Conservation (phyloP, 2,329 filamentous ascomycete genomes). For the Diaporthe citri region DNA sequence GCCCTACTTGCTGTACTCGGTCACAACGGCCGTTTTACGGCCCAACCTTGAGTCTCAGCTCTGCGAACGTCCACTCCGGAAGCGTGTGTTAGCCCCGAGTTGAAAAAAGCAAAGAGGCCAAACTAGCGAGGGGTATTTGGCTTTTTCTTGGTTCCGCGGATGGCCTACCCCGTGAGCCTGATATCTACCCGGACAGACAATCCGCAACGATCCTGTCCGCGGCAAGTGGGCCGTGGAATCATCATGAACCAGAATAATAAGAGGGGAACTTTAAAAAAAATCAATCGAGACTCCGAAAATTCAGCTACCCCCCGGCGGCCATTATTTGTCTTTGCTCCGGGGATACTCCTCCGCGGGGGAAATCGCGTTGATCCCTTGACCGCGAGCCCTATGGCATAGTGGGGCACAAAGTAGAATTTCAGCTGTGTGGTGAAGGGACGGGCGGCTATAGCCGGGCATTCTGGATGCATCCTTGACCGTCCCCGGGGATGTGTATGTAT, state of each 20-base stretch:
- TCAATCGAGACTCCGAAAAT: background rate
- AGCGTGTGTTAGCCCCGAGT: background rate
- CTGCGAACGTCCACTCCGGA: background rate
- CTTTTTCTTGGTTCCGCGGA: background rate
- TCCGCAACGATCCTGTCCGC: background rate
- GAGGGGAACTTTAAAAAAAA: background rate
- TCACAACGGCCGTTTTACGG: background rate
- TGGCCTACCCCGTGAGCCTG: background rate
- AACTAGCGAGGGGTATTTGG: background rate
- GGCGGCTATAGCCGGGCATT: slow-evolving; percentile 16
- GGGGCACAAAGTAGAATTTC: background rate
- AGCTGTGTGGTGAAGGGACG: background rate
- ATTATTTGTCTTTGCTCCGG: background rate
- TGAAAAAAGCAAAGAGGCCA: background rate
- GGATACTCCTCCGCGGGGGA: background rate
- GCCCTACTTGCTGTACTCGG: background rate
- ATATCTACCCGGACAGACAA: slow-evolving; percentile 11
- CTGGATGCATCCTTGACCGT: background rate
- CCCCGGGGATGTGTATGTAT: background rate
- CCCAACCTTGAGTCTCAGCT: slow-evolving; percentile 13
- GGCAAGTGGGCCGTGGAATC: background rate
- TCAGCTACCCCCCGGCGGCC: background rate
- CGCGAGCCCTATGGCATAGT: background rate
- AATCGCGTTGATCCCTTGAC: background rate
- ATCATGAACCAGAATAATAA: background rate